Percentiles rank a stretch among this genome's conserved stretches.
These are phyloP conservation scores for Cubamyces sp. DNA, from an alignment of 768 basidiomycete genomes.

Conservation along the genomic window DNA sequence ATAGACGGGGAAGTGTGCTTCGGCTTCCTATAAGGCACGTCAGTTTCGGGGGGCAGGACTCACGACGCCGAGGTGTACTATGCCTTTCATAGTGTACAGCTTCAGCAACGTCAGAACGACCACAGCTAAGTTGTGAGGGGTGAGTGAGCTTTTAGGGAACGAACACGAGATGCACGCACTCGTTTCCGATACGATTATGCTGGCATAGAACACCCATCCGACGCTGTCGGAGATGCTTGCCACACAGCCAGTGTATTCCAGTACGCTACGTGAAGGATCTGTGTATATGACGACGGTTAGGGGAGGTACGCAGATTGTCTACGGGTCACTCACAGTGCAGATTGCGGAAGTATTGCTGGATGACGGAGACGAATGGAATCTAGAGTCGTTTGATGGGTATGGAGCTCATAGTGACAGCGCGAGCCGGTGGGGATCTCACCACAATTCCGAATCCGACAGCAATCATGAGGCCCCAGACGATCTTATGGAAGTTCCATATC, in stretches of 20 bases:
- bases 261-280: neutral
- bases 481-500: conserved; percentile 12
- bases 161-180: neutral
- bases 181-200: conserved; percentile 4
- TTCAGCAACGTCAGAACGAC: conserved; percentile 1
- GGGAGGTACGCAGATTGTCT: neutral
- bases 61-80: neutral
- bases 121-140: neutral
- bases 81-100: neutral
- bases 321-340: neutral
- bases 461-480: neutral
- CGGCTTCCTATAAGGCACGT: neutral
- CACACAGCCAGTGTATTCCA: neutral
- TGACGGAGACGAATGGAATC: neutral
- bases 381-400: neutral
- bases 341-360: neutral
- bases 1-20: neutral
- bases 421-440: neutral
- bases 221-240: conserved; percentile 4
- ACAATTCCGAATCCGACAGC: neutral
- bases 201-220: conserved; percentile 7
- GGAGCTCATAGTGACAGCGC: neutral
- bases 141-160: no score
- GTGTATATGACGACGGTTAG: neutral
- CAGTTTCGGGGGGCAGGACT: neutral